These are phyloP conservation scores for Castanospermum australe DNA, from an alignment of 306 rosid genomes.

Conservation along the genomic window DNA sequence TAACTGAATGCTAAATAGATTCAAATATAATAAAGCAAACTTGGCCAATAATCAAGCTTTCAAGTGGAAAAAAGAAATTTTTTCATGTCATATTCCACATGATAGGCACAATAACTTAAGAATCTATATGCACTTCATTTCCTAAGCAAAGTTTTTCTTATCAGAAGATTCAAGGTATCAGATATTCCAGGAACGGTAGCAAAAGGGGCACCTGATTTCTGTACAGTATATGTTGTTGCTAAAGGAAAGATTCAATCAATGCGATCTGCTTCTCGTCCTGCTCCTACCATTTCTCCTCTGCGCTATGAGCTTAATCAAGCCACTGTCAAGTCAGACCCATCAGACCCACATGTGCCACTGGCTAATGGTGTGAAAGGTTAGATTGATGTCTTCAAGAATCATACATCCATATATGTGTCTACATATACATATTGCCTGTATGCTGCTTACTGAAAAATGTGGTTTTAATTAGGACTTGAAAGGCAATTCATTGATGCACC, in stretches of 20 bases:
- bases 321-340: constrained; percentile 24
- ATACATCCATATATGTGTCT: neutral
- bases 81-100: neutral
- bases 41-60: neutral
- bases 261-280: constrained; percentile 83
- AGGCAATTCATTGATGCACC: constrained; percentile 38
- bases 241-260: constrained; percentile 81
- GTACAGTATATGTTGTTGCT: constrained; percentile 66
- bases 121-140: neutral
- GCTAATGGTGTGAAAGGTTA: constrained; percentile 41
- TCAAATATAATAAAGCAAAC: neutral
- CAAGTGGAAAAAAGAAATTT: neutral
- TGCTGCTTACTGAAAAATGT: neutral
- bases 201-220: constrained; percentile 93
- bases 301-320: constrained; percentile 38
- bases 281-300: constrained; percentile 48
- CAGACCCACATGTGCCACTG: constrained; percentile 22
- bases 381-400: constrained; percentile 15
- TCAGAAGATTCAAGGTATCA: constrained; percentile 77
- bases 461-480: constrained; percentile 35
- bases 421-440: neutral
- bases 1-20: neutral
- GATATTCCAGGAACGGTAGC: constrained; percentile 68
- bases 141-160: neutral
- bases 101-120: neutral